Percentiles rank a stretch among this genome's conserved stretches.
Evolutionary conservation across 2,329 filamentous ascomycete genomes (phyloP).

Genomic region (Elsinoe ampelina): DNA sequence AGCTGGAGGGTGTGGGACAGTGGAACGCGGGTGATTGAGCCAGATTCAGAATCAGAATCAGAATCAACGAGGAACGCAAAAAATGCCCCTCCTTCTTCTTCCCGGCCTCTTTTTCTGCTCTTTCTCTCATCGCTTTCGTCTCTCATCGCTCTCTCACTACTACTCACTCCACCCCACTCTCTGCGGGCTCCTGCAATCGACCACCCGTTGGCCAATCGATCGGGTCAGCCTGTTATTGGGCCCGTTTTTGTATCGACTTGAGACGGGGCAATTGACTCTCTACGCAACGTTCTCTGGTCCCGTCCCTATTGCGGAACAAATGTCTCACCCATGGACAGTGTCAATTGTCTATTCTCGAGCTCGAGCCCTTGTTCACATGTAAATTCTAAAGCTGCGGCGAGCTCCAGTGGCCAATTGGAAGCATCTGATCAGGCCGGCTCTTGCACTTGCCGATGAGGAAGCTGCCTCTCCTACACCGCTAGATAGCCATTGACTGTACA

Average conservation of each 20-base stretch:
- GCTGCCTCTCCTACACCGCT: neutral
- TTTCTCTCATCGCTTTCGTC: too few species aligned
- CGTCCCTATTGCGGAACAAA: neutral
- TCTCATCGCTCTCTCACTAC: too few species aligned
- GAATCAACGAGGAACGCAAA: neutral
- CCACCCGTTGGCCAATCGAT: neutral
- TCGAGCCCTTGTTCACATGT: conserved; percentile 3
- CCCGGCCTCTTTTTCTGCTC: neutral
- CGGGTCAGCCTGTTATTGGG: too few species aligned
- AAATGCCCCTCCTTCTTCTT: neutral
- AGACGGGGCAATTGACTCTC: neutral
- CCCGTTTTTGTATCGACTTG: conserved; percentile 13
- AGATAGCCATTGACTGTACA: neutral
- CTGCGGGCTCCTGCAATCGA: too few species aligned
- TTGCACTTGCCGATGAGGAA: neutral
- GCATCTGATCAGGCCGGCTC: neutral
- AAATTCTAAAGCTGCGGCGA: neutral
- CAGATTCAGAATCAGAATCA: neutral
- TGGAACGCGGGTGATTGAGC: conserved; percentile 8
- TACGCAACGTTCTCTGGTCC: neutral
- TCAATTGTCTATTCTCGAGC: conserved; percentile 5
- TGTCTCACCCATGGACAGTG: neutral
- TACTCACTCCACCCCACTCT: too few species aligned
- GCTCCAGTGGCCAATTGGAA: neutral
- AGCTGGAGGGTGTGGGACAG: neutral